Evolutionary conservation across 164 flowering plant species (phyloP).

Genomic region (Annona cherimola): DNA sequence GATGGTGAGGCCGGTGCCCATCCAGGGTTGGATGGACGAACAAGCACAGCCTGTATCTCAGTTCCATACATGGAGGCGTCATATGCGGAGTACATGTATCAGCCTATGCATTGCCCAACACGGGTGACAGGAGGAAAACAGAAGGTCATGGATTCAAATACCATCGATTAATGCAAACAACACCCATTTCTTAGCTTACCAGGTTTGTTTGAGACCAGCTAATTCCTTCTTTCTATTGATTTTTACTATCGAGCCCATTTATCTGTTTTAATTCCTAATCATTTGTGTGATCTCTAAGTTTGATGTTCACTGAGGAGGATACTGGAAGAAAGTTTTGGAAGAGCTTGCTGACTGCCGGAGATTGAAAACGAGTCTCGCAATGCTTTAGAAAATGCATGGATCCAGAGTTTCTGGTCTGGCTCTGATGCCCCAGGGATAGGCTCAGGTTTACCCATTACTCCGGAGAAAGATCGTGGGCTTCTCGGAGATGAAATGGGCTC

Average conservation of each 20-base stretch:
- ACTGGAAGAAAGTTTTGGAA: constrained; percentile 50
- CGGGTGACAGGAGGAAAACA: constrained; percentile 19
- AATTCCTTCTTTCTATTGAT: constrained; percentile 4
- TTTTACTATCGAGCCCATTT: neutral
- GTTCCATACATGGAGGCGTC: constrained; percentile 82
- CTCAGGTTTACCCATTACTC: constrained; percentile 11
- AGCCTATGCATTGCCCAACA: constrained; percentile 29
- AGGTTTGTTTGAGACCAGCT: constrained; percentile 50
- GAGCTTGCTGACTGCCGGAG: constrained; percentile 18
- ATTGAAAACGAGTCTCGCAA: constrained; percentile 14
- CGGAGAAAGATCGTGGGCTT: constrained; percentile 15
- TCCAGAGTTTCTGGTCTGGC: constrained; percentile 35
- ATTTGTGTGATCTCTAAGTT: constrained; percentile 29
- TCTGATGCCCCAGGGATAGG: constrained; percentile 11
- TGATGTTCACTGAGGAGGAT: constrained; percentile 52
- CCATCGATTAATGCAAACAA: constrained; percentile 12
- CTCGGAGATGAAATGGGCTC: constrained; percentile 4
- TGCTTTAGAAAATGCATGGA: constrained; percentile 43
- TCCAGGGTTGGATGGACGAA: constrained; percentile 80
- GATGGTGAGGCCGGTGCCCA: neutral
- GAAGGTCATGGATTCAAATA: constrained; percentile 17
- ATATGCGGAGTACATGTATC: constrained; percentile 45
- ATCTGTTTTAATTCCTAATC: neutral
- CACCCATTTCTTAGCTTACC: constrained; percentile 31
- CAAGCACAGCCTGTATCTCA: constrained; percentile 77